These are phyloP conservation scores for Diatrype stigma DNA, from an alignment of 2,329 filamentous ascomycete genomes.

Conservation along the genomic window DNA sequence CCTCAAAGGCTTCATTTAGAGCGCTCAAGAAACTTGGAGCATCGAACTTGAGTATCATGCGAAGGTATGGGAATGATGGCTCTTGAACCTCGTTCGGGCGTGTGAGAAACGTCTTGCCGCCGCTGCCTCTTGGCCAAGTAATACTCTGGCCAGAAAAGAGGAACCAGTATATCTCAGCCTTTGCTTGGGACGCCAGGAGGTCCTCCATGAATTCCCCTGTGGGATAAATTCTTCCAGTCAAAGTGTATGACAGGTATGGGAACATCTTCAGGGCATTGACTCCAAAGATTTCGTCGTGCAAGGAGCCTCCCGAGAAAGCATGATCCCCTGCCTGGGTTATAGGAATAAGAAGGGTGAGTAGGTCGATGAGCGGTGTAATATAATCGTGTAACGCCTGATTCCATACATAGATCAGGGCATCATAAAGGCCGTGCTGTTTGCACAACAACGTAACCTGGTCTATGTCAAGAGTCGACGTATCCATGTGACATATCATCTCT, in stretches of 20 bases:
- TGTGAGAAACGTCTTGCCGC: conserved; percentile 56
- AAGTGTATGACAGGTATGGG: conserved; percentile 85
- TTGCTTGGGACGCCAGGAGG: conserved; percentile 68
- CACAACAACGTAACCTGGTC: conserved; percentile 89
- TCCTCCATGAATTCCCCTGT: conserved; percentile 73
- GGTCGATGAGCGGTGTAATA: conserved; percentile 81
- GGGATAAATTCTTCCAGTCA: conserved; percentile 90
- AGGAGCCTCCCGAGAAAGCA: conserved; percentile 47
- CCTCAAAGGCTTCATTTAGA: conserved; percentile 95
- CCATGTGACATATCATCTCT: conserved; percentile 90
- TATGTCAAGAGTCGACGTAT: conserved; percentile 86
- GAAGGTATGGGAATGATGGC: conserved; percentile 79
- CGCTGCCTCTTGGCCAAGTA: conserved; percentile 66
- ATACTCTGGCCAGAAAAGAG: conserved; percentile 81
- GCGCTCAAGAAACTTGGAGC: conserved; percentile 90
- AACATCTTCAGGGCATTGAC: conserved; percentile 86
- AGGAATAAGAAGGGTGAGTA: conserved; percentile 65
- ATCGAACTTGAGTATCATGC: conserved; percentile 81
- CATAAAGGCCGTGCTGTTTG: conserved; percentile 87
- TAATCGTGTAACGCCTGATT: conserved; percentile 87
- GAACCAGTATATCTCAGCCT: conserved; percentile 87
- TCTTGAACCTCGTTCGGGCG: conserved; percentile 53
- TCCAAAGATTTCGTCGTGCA: conserved; percentile 57
- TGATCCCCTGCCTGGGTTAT: conserved; percentile 54
- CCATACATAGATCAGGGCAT: conserved; percentile 96